phyloP scores from a whole-genome alignment of 495 filamentous ascomycete species.

The Paragyromitra xinjiangensis region DNA sequence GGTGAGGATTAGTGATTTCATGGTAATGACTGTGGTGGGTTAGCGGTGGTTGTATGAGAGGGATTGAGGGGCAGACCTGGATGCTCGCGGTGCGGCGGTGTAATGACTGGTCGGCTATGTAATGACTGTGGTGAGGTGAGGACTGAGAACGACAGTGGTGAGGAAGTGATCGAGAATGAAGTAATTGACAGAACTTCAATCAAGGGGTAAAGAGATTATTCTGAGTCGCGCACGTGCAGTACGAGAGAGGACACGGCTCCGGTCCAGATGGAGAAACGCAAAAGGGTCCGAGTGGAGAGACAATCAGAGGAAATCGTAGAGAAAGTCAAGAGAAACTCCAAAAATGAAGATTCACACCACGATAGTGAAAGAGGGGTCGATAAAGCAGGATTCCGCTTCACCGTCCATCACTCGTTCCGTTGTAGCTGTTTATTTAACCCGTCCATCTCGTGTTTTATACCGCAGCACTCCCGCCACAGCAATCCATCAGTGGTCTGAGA shows the following conservation, averaged over 20 bases:
- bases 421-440: no score
- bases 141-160: background rate
- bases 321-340: background rate
- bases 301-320: no score
- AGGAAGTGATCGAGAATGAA: background rate
- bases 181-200: background rate
- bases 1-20: background rate
- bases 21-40: slow-evolving; percentile 9
- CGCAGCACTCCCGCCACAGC: background rate
- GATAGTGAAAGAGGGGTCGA: background rate
- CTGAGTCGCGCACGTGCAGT: slow-evolving; percentile 15
- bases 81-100: background rate
- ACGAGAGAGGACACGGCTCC: background rate
- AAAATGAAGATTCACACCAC: background rate
- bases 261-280: background rate
- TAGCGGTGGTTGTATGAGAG: background rate
- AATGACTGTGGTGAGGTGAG: no score
- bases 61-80: background rate
- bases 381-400: background rate
- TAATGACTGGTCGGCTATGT: background rate
- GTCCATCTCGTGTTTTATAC: background rate
- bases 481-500: no score
- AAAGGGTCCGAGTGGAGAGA: background rate
- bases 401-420: background rate
- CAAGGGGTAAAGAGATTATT: slow-evolving; percentile 5